phyloP scores from a whole-genome alignment of 164 flowering plant species.

The Umbellularia californica region DNA sequence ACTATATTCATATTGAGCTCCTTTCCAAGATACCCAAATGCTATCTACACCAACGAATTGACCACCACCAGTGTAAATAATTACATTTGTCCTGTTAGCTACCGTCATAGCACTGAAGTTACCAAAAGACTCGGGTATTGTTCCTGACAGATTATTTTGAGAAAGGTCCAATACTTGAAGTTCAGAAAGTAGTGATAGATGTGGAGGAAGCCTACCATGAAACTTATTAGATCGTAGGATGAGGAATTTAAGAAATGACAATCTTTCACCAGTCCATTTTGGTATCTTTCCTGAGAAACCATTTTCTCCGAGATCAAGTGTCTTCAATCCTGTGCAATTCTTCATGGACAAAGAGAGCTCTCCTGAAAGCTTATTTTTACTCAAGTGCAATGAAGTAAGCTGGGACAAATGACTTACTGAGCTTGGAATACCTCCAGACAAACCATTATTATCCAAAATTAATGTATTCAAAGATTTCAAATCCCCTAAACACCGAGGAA shows the following conservation, averaged over 20 bases:
- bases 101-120: constrained; percentile 19
- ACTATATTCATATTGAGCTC: background rate
- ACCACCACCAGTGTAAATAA: background rate
- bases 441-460: constrained; percentile 2
- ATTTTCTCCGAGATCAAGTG: constrained; percentile 11
- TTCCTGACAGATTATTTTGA: constrained; percentile 19
- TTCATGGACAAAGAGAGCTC: constrained; percentile 4
- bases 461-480: background rate
- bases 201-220: constrained; percentile 16
- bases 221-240: constrained; percentile 10
- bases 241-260: background rate
- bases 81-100: background rate
- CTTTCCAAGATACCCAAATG: background rate
- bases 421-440: constrained; percentile 4
- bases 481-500: constrained; percentile 11
- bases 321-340: constrained; percentile 5
- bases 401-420: background rate
- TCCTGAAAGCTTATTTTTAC: constrained; percentile 9
- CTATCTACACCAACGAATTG: background rate
- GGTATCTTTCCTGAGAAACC: constrained; percentile 9
- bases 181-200: constrained; percentile 5
- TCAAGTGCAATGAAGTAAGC: constrained; percentile 7
- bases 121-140: constrained; percentile 21
- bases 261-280: constrained; percentile 11
- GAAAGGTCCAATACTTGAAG: constrained; percentile 27